Base-by-base conservation (phyloP, 139 green algal genomes). In the Picocystis salinarum region DNA sequence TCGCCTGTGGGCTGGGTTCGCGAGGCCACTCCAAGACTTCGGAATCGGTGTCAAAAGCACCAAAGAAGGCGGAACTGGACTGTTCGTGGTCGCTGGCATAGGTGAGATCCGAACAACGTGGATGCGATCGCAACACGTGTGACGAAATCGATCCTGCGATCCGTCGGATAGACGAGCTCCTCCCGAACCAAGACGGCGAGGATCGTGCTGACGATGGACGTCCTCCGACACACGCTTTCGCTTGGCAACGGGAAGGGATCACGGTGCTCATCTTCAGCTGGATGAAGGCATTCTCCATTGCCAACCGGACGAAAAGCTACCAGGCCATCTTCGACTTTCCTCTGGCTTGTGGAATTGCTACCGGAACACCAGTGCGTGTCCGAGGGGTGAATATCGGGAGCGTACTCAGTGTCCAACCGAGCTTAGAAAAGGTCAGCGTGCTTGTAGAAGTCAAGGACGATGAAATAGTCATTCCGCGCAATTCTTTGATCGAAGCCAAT, bases 401-500 rank as follows among this genome's bases (percentile, higher is more conserved):
- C 20, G 87, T 94, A 37, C 49, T 92, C 10, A 70, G 64, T 23
- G 82, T 98, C 27, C 67, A 73, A 59, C 80, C 87, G 31, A 79
- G 53, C 52, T 53, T 97, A 48, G 75, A 91, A 34, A 53, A 53
- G 7, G 90, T 96, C 31, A 77, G 93, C 34, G 86, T 93, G 15
- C 34, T 88, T 24, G 57, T 77, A 20, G 73, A 89, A 62, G 66
- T 95, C 31, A 74, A 79, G 30, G 84, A 97, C 42, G 50, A 67
- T 3, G 60, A 30, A 48, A 86, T 85, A 33, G 77, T 92, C 42
- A 91, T 98, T 40, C 88, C 88, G 0, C 67, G 74, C 22, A 93
- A 92, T 54, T 74, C 71, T 4, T 45, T 84, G 4, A 80, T 99
- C 22, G 83, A 94, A 56, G 87, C 86, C 33, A 99, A 99, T 67